Evolutionary conservation across 805 yeast genomes (phyloP).

Genomic region (Saturnispora dispora): DNA sequence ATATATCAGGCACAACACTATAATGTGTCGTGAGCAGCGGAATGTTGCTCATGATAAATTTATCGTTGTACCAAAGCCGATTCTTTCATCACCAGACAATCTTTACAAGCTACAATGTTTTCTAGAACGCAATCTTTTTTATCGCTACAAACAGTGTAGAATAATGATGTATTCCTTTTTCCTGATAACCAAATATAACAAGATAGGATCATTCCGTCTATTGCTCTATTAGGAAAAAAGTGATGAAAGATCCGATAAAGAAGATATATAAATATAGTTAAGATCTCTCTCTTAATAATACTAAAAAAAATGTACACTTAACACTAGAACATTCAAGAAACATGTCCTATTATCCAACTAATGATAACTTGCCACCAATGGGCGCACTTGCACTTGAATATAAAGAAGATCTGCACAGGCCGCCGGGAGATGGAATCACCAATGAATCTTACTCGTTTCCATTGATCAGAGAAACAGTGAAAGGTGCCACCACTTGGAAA

Average conservation of each 20-base stretch:
- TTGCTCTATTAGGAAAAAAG: background rate
- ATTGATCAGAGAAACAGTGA: constrained; percentile 18
- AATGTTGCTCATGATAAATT: too few species aligned
- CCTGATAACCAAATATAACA: background rate
- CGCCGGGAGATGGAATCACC: constrained; percentile 27
- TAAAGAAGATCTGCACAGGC: constrained; percentile 28
- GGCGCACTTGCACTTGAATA: constrained; percentile 24
- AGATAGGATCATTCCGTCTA: background rate
- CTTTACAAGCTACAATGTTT: too few species aligned
- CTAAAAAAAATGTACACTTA: background rate
- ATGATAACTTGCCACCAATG: constrained; percentile 19
- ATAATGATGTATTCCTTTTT: background rate
- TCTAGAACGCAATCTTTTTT: too few species aligned
- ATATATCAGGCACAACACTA: too few species aligned
- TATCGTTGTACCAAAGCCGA: too few species aligned
- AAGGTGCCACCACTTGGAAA: constrained; percentile 22
- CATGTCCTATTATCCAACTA: constrained; percentile 20
- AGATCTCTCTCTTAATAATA: background rate
- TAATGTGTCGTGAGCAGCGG: too few species aligned
- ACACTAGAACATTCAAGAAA: background rate
- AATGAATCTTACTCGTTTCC: constrained; percentile 21
- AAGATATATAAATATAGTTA: too few species aligned
- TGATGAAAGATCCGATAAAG: background rate
- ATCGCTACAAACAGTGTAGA: background rate
- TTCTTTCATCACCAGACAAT: too few species aligned